These are phyloP conservation scores for Durotheca rogersii DNA, from an alignment of 495 filamentous ascomycete genomes.

Conservation along the genomic window DNA sequence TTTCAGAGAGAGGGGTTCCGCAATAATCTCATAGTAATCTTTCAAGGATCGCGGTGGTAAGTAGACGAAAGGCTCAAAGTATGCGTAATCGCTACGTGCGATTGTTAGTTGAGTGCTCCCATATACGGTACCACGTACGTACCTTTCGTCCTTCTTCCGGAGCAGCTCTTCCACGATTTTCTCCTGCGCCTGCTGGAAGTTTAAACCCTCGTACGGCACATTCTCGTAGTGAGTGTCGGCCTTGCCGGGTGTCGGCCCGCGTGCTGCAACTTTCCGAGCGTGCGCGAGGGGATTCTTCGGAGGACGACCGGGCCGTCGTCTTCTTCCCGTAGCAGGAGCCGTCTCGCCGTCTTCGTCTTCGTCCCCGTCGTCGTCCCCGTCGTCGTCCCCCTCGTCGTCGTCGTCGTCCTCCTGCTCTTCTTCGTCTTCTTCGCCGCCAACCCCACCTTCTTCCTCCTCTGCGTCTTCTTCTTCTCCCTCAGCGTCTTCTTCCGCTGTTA, in stretches of 20 bases:
- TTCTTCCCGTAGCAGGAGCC: slow-evolving; percentile 30
- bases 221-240: slow-evolving; percentile 54
- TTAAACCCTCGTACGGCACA: slow-evolving; percentile 61
- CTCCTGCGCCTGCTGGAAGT: slow-evolving; percentile 78
- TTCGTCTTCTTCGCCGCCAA: slow-evolving; percentile 27
- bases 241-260: slow-evolving; percentile 34
- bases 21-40: slow-evolving; percentile 79
- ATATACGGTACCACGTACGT: slow-evolving; percentile 28
- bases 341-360: slow-evolving; percentile 41
- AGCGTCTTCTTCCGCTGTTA: neutral
- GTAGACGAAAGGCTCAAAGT: slow-evolving; percentile 65
- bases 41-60: slow-evolving; percentile 60
- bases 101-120: slow-evolving; percentile 15
- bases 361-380: slow-evolving; percentile 32
- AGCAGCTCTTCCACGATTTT: slow-evolving; percentile 72
- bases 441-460: slow-evolving; percentile 38
- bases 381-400: slow-evolving; percentile 21
- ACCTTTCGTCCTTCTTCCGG: slow-evolving; percentile 61
- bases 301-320: slow-evolving; percentile 31
- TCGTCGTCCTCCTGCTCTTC: slow-evolving; percentile 13
- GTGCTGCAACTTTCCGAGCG: slow-evolving; percentile 24
- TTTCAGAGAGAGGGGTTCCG: slow-evolving; percentile 69
- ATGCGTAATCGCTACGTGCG: slow-evolving; percentile 47
- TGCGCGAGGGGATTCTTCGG: slow-evolving; percentile 35
- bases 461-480: slow-evolving; percentile 39